Evolutionary conservation across 2,329 filamentous ascomycete species (phyloP).

Genomic region (Stachybotrys echinatus): DNA sequence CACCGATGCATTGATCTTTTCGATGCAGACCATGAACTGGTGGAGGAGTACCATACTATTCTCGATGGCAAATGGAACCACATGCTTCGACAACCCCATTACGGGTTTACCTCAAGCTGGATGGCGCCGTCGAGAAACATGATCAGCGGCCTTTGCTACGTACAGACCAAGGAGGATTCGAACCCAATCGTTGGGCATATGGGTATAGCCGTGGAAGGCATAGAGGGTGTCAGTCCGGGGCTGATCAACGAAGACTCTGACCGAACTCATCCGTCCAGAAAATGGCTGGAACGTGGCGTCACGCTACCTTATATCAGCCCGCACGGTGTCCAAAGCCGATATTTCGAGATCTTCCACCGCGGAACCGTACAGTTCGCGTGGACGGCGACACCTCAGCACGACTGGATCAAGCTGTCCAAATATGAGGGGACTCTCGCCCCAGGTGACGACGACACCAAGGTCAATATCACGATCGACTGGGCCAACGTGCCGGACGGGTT

Average conservation of each 20-base stretch:
- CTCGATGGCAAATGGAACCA: constrained; percentile 51
- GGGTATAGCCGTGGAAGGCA: constrained; percentile 21
- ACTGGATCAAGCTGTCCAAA: constrained; percentile 20
- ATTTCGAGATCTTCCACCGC: constrained; percentile 24
- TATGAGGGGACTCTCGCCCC: constrained; percentile 17
- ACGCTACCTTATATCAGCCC: constrained; percentile 21
- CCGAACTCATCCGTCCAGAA: constrained; percentile 35
- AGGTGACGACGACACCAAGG: constrained; percentile 16
- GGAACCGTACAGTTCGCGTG: constrained; percentile 19
- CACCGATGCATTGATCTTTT: constrained; percentile 43
- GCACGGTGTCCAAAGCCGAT: constrained; percentile 19
- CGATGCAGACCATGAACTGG: constrained; percentile 44
- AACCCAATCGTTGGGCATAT: constrained; percentile 34
- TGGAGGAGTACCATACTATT: constrained; percentile 44
- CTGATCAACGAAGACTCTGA: constrained; percentile 48
- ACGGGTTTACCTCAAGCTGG: constrained; percentile 31
- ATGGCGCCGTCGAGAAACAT: constrained; percentile 45
- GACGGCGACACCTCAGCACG: constrained; percentile 20
- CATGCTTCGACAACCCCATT: constrained; percentile 45
- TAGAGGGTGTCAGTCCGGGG: constrained; percentile 21
- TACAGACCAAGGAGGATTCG: constrained; percentile 43
- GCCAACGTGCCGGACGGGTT: constrained; percentile 27
- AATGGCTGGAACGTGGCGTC: constrained; percentile 21
- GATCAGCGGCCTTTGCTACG: constrained; percentile 47
- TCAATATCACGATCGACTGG: constrained; percentile 22